Evolutionary conservation across 2,329 filamentous ascomycete genomes (phyloP).

Genomic region (Thielaviopsis punctulata): DNA sequence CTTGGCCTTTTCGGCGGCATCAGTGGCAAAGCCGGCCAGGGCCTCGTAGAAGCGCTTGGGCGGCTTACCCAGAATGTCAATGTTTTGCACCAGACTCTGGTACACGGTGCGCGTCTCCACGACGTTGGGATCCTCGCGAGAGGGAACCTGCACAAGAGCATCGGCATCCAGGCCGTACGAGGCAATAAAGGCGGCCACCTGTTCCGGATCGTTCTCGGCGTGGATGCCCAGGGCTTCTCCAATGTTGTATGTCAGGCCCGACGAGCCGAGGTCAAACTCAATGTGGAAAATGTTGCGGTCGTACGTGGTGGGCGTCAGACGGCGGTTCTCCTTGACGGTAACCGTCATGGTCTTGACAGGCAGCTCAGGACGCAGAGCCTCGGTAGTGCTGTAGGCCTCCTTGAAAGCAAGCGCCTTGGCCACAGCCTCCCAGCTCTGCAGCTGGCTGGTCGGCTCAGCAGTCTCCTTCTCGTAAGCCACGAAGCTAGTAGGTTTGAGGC

Average conservation of each 20-base stretch:
- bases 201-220: slow-evolving; percentile 69
- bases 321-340: slow-evolving; percentile 85
- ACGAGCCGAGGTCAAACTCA: slow-evolving; percentile 86
- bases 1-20: slow-evolving; percentile 66
- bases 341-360: slow-evolving; percentile 73
- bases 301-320: slow-evolving; percentile 73
- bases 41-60: slow-evolving; percentile 97
- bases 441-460: slow-evolving; percentile 42
- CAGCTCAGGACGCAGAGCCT: slow-evolving; percentile 66
- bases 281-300: slow-evolving; percentile 99
- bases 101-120: slow-evolving; percentile 83
- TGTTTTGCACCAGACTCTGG: slow-evolving; percentile 78
- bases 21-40: slow-evolving; percentile 68
- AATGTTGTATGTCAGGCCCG: slow-evolving; percentile 88
- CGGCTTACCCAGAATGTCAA: slow-evolving; percentile 92
- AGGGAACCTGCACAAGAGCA: slow-evolving; percentile 79
- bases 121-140: slow-evolving; percentile 55
- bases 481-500: slow-evolving; percentile 68
- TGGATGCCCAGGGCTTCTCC: slow-evolving; percentile 94
- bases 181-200: slow-evolving; percentile 72
- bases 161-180: slow-evolving; percentile 73
- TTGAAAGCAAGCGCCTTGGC: slow-evolving; percentile 87
- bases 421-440: slow-evolving; percentile 65
- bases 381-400: slow-evolving; percentile 69
- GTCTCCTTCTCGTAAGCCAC: slow-evolving; percentile 62